Conservation (phyloP, 495 filamentous ascomycete genomes). For the Glonium stellatum region DNA sequence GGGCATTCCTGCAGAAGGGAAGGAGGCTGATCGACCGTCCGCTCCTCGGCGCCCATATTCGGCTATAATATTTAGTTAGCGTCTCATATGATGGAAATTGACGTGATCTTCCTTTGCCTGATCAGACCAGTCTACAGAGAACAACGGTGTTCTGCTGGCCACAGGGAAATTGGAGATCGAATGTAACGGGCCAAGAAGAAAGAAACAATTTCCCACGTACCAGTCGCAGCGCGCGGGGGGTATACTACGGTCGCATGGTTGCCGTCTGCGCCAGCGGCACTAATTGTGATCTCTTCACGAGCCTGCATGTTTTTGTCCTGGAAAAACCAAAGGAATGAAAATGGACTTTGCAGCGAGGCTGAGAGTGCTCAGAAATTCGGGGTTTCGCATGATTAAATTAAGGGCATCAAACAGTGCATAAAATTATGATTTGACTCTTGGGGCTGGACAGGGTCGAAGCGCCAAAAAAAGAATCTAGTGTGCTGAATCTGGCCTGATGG, state of each 20-base stretch:
- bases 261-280: not conserved
- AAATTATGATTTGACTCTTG: not conserved
- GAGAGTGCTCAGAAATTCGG: not conserved
- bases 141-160: too few relatives aligned
- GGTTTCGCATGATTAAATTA: not conserved
- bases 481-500: not conserved
- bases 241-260: not conserved
- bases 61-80: slow-evolving; percentile 3
- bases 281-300: not conserved
- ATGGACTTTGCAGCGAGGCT: not conserved
- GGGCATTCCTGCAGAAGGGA: slow-evolving; percentile 5
- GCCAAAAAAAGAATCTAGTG: not conserved
- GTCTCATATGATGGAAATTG: not conserved
- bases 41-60: not conserved
- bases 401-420: not conserved
- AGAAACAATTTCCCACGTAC: not conserved
- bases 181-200: not conserved
- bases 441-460: not conserved
- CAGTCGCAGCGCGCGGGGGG: not conserved
- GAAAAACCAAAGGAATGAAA: not conserved
- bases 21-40: slow-evolving; percentile 8
- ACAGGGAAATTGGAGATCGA: not conserved
- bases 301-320: not conserved
- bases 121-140: too few relatives aligned
- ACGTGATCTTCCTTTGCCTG: not conserved